Evolutionary conservation across 2,329 filamentous ascomycete species (phyloP), one percentile per base, ranked within the genome.

Genomic region (Dactylonectria macrodidyma): DNA sequence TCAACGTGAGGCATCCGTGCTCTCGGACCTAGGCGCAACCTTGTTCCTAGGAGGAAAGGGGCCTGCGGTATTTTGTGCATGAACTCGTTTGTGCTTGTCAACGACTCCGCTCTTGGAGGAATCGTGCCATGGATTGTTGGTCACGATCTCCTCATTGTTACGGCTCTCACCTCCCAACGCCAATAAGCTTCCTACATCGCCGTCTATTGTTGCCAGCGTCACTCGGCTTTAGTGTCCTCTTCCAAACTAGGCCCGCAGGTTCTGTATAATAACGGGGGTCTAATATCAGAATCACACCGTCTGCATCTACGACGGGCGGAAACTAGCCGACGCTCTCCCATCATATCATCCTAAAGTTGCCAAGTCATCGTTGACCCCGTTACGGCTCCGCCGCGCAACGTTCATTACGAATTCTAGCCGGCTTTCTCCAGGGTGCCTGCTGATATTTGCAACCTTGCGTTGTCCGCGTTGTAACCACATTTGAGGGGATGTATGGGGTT

Each of bases 61-160:
- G 66, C 59, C 62, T 69, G 71, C 73, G 73, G 68, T 73, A 62
- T 71, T 68, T 65, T 67, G 57, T 69, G 46, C 59, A 69, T 70
- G 62, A 55, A 67, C 63, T 55, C 48, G 62, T 63, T 71, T 71
- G 65, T 59, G 59, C 67, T 67, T 34, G 33, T 56, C 48, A 47
- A 30, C 8, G 62, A 66, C 70, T 75, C 73, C 73, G 71, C 73
- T 70, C 59, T 58, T 14, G 54, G 47, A 47, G 56, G 56, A 71
- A 50, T 65, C n/a, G 56, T 30, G 59, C 44, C 61, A 69, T 69
- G 64, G 57, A 67, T 67, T 30, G 63, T 70, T 70, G 68, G 69
- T 68, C 68, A 71, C 55, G 66, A 69, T 72, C 68, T 72, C 68
- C 70, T 67, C 63, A 71, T 67, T 55, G 57, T 59, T 22, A 47